These are phyloP conservation scores for Penicillium sumatraense DNA, from an alignment of 2,329 filamentous ascomycete species.

Conservation along the genomic window DNA sequence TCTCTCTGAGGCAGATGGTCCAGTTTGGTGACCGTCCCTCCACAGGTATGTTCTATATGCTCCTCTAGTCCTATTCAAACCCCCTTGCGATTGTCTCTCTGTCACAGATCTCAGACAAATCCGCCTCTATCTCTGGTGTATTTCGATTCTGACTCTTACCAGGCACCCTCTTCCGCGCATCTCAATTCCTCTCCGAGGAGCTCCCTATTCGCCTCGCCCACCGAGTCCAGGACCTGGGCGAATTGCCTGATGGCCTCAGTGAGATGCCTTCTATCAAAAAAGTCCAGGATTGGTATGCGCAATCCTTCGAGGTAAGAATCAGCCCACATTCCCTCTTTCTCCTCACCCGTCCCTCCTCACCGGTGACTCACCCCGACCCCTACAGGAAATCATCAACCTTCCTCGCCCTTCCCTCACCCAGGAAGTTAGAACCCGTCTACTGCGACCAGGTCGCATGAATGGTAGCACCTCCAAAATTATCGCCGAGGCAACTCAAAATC, in stretches of 20 bases:
- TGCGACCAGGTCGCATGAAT: constrained; percentile 55
- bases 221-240: constrained; percentile 90
- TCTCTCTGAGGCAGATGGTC: constrained; percentile 97
- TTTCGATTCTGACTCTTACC: constrained; percentile 11
- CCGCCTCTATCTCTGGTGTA: too few species aligned
- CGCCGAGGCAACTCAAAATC: constrained; percentile 84
- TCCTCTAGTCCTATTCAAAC: neutral
- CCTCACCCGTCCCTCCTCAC: neutral
- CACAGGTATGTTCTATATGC: constrained; percentile 63
- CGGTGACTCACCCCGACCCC: constrained; percentile 27
- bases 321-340: neutral
- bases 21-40: constrained; percentile 96
- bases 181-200: constrained; percentile 97
- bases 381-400: constrained; percentile 83
- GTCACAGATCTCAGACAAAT: too few species aligned
- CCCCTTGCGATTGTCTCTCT: neutral
- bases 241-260: constrained; percentile 91
- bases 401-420: constrained; percentile 75
- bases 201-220: constrained; percentile 95
- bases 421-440: constrained; percentile 78
- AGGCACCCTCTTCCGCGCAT: constrained; percentile 96
- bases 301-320: constrained; percentile 88
- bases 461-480: constrained; percentile 70
- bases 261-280: constrained; percentile 97
- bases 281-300: constrained; percentile 98